Evolutionary conservation across 192 early-diverging fungal species (phyloP), one percentile per base, ranked within the genome.

Genomic region (Backusella liffmaniae): DNA sequence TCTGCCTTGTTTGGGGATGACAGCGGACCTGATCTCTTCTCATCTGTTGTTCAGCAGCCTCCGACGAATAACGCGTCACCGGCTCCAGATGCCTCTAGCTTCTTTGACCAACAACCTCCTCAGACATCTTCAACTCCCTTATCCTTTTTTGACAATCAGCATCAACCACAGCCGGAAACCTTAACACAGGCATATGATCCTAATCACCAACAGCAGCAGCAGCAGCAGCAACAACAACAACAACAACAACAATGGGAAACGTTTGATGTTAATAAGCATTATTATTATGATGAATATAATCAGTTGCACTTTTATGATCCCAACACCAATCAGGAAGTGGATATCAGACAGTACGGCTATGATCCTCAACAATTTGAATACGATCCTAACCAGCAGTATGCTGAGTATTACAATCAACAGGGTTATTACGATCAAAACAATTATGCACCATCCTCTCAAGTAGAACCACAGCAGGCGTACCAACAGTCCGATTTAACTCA

Each of bases 221-320:
- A 30, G 0, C 21, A 76, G 5, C 15, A 29, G 16, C 34, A 73
- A 32, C 51, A 73, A 10, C 51, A 67, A 1, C 51, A 76, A 8
- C 75, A 76, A 35, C 16, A 30, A 2, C 21, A 76, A 5, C 16
- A 80, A 73, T 70, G 70, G 71, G n/a, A 41, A 5, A 16, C 42
- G 5, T 80, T 80, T 74, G 80, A 81, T 77, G 73, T 76, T 8
- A 81, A 77, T 53, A 44, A 67, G 30, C 80, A 81, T 46, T 81
- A 81, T 70, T 81, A 81, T 34, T 81, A 81, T 67, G 80, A 81
- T 77, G 80, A 81, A 32, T 68, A 74, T 16, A 76, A 72, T 4
- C 80, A 77, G 26, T 13, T 75, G 3, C 80, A 81, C 41, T 81
- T 74, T 46, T 81, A 81, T 75, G 80, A 81, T 46, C 80, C 80